Base-by-base conservation (phyloP, 768 basidiomycete genomes). In the Suillus ampliporus region DNA sequence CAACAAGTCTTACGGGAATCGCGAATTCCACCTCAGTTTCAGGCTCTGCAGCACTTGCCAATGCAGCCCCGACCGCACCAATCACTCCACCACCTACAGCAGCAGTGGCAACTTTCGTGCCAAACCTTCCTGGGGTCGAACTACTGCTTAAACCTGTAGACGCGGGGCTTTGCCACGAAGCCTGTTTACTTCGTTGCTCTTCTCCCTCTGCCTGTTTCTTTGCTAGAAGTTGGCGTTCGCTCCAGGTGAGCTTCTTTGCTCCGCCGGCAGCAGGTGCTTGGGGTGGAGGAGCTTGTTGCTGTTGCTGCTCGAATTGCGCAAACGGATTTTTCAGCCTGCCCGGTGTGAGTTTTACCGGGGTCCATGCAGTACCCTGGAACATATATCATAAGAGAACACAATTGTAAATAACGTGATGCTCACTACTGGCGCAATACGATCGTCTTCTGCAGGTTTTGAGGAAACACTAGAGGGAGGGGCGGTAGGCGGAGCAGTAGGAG, bases 271-370 rank as follows among this genome's bases (percentile, higher is more conserved):
- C 13, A 67, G 65, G 31, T 72, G 64, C 61, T 61, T 65, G 9
- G 69, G 66, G n/a, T 65, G 65, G 5, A 69, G 68, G 77, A 63
- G n/a, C 77, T n/a, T 19, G 75, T 66, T 68, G 67, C 53, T 78
- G 77, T n/a, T 79, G 65, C 61, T 86, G 83, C 69, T 84, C 84
- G 57, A 84, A 82, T 4, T 84, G 82, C 10, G 87, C 86, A 67
- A 94, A 94, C 1, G 91, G 91, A 72, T 95, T 97, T 67, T 80
- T 90, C 57, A 99, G 83, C 75, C 89, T 98, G 76, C 90, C 95
- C 0, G 97, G 97, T 26, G 89, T 83, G 10, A 99, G 82, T 57
- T 86, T 85, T 63, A 99, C 94, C 3, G 97, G 97, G 1, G 89
- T 92, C 72, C 95, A 98, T 0, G 90, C 84, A 0, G 95, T 94